Base-by-base conservation (phyloP, 805 yeast genomes). In the Candida koratica region DNA sequence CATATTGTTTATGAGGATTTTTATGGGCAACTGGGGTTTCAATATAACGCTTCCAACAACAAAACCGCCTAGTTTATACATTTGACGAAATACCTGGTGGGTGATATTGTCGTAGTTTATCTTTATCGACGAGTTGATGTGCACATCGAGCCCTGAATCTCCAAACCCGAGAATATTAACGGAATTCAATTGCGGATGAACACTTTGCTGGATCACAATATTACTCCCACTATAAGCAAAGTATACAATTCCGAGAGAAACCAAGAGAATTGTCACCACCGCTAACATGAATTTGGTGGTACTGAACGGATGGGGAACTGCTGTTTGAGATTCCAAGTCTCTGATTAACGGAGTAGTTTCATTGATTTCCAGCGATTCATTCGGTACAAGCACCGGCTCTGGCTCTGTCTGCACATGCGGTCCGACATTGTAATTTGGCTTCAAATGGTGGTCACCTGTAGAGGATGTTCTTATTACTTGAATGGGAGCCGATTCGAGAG, bases 51-150 rank as follows among this genome's bases (percentile, higher is more conserved):
- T 36, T 1, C 67, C 64, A 10, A 57, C 20, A 2, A 53, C 6
- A 2, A 48, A 28, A 3, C 60, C 55, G 0, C 50, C 52, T 2
- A 48, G 18, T 29, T 49, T 51, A 18, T 58, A 36, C 1, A 53
- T 25, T 17, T 41, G 34, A 15, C 53, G 46, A 34, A 55, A 55
- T 3, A 60, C 6, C 2, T 32, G 14, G 32, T 48, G 56, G 20
- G 44, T 16, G 5, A 63, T 45, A 6, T 48, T 38, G 32, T 49
- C 54, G 41, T 64, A 65, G 42, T 62, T 39, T 11, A 63, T 45
- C 5, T 41, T 28, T 3, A 63, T 35, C 0, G 51, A 33, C 3
- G 60, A 61, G 4, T 44, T 40, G 12, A 63, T 54, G 34, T 54
- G 59, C 14, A 59, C 45, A 15, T 52, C 46, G 5, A 61, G 29